Base-by-base conservation (phyloP, 176 grass and related monocot genomes). In the Ananas comosus region DNA sequence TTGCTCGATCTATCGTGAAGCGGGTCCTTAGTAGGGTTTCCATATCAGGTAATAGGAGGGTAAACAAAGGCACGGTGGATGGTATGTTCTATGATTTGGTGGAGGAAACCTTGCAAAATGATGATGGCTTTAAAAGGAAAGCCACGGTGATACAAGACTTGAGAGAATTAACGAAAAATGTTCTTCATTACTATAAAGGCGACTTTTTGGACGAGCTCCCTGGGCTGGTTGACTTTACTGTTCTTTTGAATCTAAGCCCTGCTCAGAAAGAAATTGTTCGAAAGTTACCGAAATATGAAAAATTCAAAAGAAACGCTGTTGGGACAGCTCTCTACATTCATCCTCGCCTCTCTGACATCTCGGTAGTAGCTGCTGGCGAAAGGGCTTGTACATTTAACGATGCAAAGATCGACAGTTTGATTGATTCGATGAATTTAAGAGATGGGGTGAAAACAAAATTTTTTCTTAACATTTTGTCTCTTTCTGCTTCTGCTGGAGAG, bases 101-200 rank as follows among this genome's bases (percentile, higher is more conserved):
- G 11, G 89, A 97, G 81, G 59, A 79, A 12, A 92, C 89, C 33
- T 73, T 97, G 67, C 82, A 81, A 67, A 68, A 85, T 81, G 86
- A 90, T 71, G 84, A 70, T 0, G 76, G 82, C 65, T 83, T 90
- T 65, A 90, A 78, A n/a, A 88, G 94, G 64, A 97, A 97, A 89
- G 69, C 85, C 48, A 85, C 85, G 66, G 94, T 92, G 24, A 92
- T 97, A 75, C 79, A 83, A 85, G 75, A 91, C 71, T 84, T 97
- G 42, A 78, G 94, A 61, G 94, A 97, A 83, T 53, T 97, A 71
- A 97, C 94, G 6, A 83, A 90, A 28, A 77, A 88, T 64, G 94
- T 97, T 68, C 86, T 97, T 78, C 94, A 97, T 71, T 97, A 97
- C 69, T 97, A 97, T 16, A 92, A 79, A 78, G 93, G 94, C 50